Evolutionary conservation across 176 grass and related monocot species (phyloP).

Genomic region (Bonia amplexicaulis): DNA sequence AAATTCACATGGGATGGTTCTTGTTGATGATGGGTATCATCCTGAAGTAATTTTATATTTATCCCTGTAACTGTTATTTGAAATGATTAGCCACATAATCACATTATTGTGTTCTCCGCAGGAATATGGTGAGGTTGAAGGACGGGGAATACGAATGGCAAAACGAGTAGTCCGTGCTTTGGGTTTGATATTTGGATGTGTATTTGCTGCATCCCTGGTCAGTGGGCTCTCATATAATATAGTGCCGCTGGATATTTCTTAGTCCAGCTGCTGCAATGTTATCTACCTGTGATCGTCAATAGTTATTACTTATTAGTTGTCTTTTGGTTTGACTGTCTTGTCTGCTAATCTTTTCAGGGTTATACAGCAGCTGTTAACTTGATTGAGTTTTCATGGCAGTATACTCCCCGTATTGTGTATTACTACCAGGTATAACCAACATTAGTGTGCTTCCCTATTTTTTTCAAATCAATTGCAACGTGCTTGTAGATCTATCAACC

Average conservation of each 20-base stretch:
- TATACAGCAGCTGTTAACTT: slow-evolving; percentile 40
- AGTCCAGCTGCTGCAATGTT: background rate
- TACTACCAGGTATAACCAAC: slow-evolving; percentile 65
- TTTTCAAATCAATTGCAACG: background rate
- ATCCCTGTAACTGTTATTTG: background rate
- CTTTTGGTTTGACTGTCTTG: slow-evolving; percentile 15
- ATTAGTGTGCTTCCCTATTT: background rate
- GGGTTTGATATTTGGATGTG: slow-evolving; percentile 81
- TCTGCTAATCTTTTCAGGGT: slow-evolving; percentile 36
- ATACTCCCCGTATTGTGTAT: slow-evolving; percentile 42
- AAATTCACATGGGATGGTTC: background rate
- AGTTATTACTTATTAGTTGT: background rate
- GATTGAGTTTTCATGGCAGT: slow-evolving; percentile 41
- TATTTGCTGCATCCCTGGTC: slow-evolving; percentile 68
- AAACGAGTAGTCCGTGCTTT: slow-evolving; percentile 84
- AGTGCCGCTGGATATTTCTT: background rate
- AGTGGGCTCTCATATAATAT: background rate
- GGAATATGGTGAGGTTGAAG: slow-evolving; percentile 92
- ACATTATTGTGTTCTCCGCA: slow-evolving; percentile 32
- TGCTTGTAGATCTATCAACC: slow-evolving; percentile 6
- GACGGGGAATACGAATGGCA: slow-evolving; percentile 79
- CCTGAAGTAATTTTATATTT: background rate
- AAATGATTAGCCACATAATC: background rate
- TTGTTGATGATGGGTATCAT: background rate
- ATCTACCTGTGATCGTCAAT: background rate